phyloP scores from a whole-genome alignment of 139 green algal genomes.

The Chlorella sp. region DNA sequence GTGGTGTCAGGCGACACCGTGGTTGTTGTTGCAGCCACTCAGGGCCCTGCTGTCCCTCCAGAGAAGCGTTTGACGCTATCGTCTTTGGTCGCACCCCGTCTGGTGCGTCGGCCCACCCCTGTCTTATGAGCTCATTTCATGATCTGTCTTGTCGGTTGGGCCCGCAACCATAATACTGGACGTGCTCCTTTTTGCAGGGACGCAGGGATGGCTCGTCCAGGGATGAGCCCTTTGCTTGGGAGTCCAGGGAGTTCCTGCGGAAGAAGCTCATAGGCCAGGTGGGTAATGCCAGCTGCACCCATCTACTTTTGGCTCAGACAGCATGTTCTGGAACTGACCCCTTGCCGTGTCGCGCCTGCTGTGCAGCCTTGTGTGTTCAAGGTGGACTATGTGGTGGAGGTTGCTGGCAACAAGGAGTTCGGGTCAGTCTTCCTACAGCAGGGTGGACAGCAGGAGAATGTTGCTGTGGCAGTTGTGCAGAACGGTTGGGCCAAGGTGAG shows the following conservation, averaged over 20 bases:
- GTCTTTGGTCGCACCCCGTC: conserved; percentile 73
- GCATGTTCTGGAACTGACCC: background rate
- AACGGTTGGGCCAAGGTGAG: background rate
- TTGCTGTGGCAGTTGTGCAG: background rate
- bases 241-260: conserved; percentile 85
- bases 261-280: conserved; percentile 85
- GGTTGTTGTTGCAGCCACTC: conserved; percentile 60
- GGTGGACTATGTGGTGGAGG: background rate
- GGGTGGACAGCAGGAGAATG: background rate
- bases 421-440: background rate
- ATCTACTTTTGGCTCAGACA: background rate
- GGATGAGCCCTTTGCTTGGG: conserved; percentile 92
- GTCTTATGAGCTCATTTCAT: no score
- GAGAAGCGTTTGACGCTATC: conserved; percentile 93
- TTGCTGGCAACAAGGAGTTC: background rate
- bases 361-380: background rate
- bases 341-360: background rate
- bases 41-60: conserved; percentile 51
- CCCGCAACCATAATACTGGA: background rate
- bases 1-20: conserved; percentile 84
- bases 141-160: no score
- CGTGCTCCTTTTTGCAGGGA: conserved; percentile 46
- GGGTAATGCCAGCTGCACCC: background rate
- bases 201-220: conserved; percentile 73
- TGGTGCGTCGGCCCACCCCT: conserved; percentile 49